Base-by-base conservation (phyloP, 805 yeast genomes). In the Yarrowia sp. region DNA sequence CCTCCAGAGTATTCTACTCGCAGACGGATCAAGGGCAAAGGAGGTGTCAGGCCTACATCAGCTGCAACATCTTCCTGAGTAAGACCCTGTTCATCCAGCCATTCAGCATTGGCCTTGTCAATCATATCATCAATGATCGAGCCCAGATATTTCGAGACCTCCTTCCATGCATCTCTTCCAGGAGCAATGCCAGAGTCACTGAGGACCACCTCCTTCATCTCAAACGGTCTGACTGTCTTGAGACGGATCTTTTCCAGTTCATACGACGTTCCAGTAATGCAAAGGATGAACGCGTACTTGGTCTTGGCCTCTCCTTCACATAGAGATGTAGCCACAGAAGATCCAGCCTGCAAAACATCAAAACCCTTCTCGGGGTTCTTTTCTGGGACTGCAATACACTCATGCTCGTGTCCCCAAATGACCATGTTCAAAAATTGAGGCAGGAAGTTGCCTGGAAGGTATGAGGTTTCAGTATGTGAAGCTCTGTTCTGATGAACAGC, bases 341-440 rank as follows among this genome's bases (percentile, higher is more conserved):
- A 91, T 0, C 99, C 99, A 0, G 97, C 95, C 76, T 92, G 97
- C 46, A 95, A 81, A 0, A 92, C 92, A 68, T 86, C 86, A 75
- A 94, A 92, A 0, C 88, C 89, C 2, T 84, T 84, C 11, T 82
- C 83, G 0, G 86, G 81, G 70, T 83, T 85, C 5, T 74, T 70
- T 1, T 82, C 83, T 0, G 97, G 86, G 69, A 85, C 86, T 0
- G 94, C 91, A 5, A 88, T 83, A 75, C 98, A 92, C 76, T 95
- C 98, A 78, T 95, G 99, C 76, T 95, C 99, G 77, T 95, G 99
- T 16, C 99, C 99, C 99, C 99, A 95, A 1, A 93, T 79, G 0
- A 95, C 88, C 69, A 94, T 81, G 75, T 95, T 92, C 58, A 95
- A 74, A 75, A 93, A 92, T 9, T 83, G 80, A 0, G 98, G 99